Conservation (phyloP, 225 moss, liverwort and hornwort genomes). For the Marchantia paleacea region DNA sequence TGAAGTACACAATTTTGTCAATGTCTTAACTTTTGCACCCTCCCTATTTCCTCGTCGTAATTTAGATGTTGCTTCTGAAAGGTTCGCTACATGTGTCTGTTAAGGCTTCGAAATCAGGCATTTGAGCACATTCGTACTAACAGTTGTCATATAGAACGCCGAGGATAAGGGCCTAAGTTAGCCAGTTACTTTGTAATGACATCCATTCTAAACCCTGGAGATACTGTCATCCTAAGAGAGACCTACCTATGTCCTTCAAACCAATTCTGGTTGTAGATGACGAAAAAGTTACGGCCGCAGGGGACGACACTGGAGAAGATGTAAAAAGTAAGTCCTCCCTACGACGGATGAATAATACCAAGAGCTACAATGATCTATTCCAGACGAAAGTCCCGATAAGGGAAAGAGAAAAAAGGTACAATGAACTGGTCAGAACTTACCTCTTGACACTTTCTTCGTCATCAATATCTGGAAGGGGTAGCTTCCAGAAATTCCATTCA, state of each 20-base stretch:
- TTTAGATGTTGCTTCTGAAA: background rate
- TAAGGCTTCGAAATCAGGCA: background rate
- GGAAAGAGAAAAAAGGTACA: background rate
- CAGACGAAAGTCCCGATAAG: background rate
- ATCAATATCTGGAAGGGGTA: conserved; percentile 47
- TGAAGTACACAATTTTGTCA: background rate
- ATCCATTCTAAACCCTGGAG: no score
- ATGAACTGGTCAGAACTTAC: conserved; percentile 9
- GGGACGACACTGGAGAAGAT: background rate
- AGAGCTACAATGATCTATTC: background rate
- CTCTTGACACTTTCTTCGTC: conserved; percentile 37
- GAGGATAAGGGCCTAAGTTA: background rate
- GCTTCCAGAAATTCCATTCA: conserved; percentile 58
- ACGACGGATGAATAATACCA: background rate
- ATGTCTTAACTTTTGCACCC: background rate
- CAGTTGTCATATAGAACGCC: background rate
- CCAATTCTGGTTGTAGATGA: background rate
- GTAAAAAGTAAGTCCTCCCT: background rate
- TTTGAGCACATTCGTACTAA: background rate
- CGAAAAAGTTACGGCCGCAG: background rate
- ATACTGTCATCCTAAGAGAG: no score
- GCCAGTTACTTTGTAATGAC: no score
- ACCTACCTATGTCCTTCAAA: background rate
- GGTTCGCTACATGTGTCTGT: no score
- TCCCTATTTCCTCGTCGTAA: background rate